Base-by-base conservation (phyloP, 2,329 filamentous ascomycete genomes). In the Fusarium sp. region DNA sequence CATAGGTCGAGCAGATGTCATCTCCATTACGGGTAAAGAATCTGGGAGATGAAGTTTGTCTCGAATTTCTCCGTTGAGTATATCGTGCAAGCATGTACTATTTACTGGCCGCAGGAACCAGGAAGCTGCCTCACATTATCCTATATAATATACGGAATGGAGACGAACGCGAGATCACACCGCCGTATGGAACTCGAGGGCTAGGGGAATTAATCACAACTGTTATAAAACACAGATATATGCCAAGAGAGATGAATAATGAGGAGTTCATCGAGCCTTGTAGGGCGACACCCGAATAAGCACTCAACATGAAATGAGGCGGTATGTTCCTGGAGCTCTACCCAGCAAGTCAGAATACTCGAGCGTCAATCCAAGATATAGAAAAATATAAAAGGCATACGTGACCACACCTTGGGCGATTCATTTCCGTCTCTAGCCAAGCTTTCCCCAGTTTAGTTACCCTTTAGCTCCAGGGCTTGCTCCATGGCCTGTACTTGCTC, bases 1-100 rank as follows among this genome's bases (percentile, higher is more conserved):
- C n/a, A 3, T n/a, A 13, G 62, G 69, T 33, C 57, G 39, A 58
- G 65, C 69, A 36, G 57, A 72, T 28, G 55, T 71, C 38, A 15
- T 71, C 9, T 10, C 19, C 15, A 46, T 33, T 49, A 19, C 19
- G 19, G 19, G 19, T 19, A 19, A 19, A 43, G 62, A 14, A 49
- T 77, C 24, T 77, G 75, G 75, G 76, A 77, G 62, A 72, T 77
- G 47, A 78, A 78, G 38, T 77, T 77, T 57, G 74, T 76, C 7
- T 63, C 65, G 5, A 15, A 67, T 8, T 67, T 78, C 14, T 62
- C 71, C 14, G 64, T 70, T 11, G 65, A 75, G 40, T 69, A 78
- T 17, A 49, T 73, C 15, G 42, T 77, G 13, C 76, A 78, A 38
- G 66, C 66, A 13, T 73, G 69, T 21, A 50, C 33, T 75, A 76